Percentiles rank a stretch among this genome's conserved stretches.
Evolutionary conservation across 108 stramenopile species (phyloP).

Genomic region (Cyclotella choctawhatcheeana): DNA sequence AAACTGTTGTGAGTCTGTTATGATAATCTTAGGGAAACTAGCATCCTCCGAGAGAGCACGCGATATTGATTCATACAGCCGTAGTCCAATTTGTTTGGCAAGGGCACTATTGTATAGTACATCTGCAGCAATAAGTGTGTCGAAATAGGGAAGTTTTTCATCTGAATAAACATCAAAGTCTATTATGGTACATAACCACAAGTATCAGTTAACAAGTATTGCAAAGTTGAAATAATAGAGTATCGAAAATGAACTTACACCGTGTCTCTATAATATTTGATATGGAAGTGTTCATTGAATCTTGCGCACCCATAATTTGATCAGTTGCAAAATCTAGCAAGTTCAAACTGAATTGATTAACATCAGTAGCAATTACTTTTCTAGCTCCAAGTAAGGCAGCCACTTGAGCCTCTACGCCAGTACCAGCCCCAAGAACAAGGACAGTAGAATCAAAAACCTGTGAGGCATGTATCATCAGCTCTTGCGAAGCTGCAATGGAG

Average conservation of each 20-base stretch:
- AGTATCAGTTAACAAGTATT: neutral
- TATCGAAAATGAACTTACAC: constrained; percentile 23
- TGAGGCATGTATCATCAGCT: constrained; percentile 53
- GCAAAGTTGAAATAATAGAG: no score
- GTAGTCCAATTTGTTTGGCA: constrained; percentile 61
- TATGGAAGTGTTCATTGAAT: constrained; percentile 23
- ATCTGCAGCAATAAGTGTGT: constrained; percentile 77
- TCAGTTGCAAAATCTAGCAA: constrained; percentile 64
- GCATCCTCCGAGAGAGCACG: constrained; percentile 17
- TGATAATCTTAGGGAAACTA: constrained; percentile 43
- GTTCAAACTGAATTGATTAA: constrained; percentile 70
- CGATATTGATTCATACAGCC: constrained; percentile 56
- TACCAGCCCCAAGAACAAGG: constrained; percentile 55
- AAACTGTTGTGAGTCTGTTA: constrained; percentile 84
- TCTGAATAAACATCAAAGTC: constrained; percentile 52
- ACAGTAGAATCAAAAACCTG: neutral
- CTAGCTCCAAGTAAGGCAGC: constrained; percentile 75
- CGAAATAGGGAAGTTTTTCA: constrained; percentile 48
- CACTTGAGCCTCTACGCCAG: constrained; percentile 70
- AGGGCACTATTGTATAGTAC: constrained; percentile 76
- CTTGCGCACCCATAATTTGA: constrained; percentile 18
- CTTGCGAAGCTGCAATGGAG: constrained; percentile 71
- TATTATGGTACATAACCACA: neutral
- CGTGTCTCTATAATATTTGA: constrained; percentile 9
- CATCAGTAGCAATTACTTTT: constrained; percentile 77